Base-by-base conservation (phyloP, 2,329 filamentous ascomycete genomes). In the Magnaporthiopsis poae region DNA sequence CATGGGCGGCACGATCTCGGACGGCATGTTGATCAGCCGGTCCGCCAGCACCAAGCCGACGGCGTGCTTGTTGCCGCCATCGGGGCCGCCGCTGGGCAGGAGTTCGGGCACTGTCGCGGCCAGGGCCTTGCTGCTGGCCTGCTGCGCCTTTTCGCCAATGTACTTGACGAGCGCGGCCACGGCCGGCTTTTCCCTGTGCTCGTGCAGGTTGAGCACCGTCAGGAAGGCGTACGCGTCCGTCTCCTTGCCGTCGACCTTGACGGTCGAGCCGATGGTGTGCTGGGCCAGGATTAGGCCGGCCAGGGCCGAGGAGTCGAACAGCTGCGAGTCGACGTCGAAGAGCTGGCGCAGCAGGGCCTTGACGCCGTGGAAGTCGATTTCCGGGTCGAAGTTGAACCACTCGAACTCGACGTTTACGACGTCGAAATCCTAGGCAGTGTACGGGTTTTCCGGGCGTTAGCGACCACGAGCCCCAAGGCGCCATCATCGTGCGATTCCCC, bases 361-460 rank as follows among this genome's bases (percentile, higher is more conserved):
- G 72, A 96, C 86, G 67, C 95, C 95, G 78, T 98, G 94, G 78
- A 98, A 98, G 78, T 99, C 95, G 72, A 96, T 84, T 9, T 90
- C 87, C 1, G 90, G 84, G 72, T 95, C 89, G 69, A 94, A 96
- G 79, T 97, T 96, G 81, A 98, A 99, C 90, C 92, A 98, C 80
- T 99, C 95, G 74, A 99, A 99, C 71, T 98, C 94, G 67, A 98
- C 92, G 75, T 98, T 89, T 70, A 99, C 87, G 76, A 94, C 90
- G 75, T 96, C 90, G 74, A 92, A 90, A 73, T 96, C 91, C 91
- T 96, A 66, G 7, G 46, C 46, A 11, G 25, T 15, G 39, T 21
- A 21, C 12, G 21, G 3, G 35, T 9, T 36, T 36, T 21, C n/a
- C 33, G 7, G 56, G 66, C 69, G 68, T 74, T 66, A 56, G 46